Evolutionary conservation across 2,329 filamentous ascomycete genomes (phyloP).

Genomic region (Tolypocladium amazonense): DNA sequence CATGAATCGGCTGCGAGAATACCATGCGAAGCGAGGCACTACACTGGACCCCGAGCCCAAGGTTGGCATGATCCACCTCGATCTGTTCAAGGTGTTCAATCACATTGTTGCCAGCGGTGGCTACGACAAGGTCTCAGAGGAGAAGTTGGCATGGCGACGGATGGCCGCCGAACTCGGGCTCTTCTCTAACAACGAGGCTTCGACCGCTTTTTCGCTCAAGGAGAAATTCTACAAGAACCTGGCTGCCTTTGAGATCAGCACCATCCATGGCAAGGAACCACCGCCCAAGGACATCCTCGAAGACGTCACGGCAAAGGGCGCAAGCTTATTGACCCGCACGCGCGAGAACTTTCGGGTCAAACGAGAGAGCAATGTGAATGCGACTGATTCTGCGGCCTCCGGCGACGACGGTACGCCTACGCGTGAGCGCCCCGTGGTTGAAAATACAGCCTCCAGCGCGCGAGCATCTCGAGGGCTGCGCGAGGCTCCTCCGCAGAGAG

Average conservation of each 20-base stretch:
- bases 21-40: slow-evolving; percentile 72
- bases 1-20: slow-evolving; percentile 59
- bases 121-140: slow-evolving; percentile 73
- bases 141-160: slow-evolving; percentile 78
- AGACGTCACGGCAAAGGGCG: slow-evolving; percentile 76
- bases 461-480: slow-evolving; percentile 56
- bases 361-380: slow-evolving; percentile 37
- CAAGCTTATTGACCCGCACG: slow-evolving; percentile 66
- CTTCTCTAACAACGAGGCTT: slow-evolving; percentile 62
- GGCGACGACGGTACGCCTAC: slow-evolving; percentile 49
- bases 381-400: slow-evolving; percentile 46
- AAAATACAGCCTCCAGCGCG: slow-evolving; percentile 38
- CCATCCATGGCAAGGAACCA: slow-evolving; percentile 66
- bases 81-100: slow-evolving; percentile 70
- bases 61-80: slow-evolving; percentile 65
- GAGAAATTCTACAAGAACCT: slow-evolving; percentile 85
- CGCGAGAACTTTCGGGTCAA: slow-evolving; percentile 59
- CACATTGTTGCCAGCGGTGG: slow-evolving; percentile 67
- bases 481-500: slow-evolving; percentile 74
- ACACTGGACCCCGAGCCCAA: slow-evolving; percentile 71
- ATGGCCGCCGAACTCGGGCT: slow-evolving; percentile 69
- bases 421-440: slow-evolving; percentile 40
- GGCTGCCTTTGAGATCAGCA: slow-evolving; percentile 75
- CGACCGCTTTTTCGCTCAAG: slow-evolving; percentile 80
- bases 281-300: slow-evolving; percentile 84